Evolutionary conservation across 768 basidiomycete species (phyloP).

Genomic region (Boletus subcaerulescens): DNA sequence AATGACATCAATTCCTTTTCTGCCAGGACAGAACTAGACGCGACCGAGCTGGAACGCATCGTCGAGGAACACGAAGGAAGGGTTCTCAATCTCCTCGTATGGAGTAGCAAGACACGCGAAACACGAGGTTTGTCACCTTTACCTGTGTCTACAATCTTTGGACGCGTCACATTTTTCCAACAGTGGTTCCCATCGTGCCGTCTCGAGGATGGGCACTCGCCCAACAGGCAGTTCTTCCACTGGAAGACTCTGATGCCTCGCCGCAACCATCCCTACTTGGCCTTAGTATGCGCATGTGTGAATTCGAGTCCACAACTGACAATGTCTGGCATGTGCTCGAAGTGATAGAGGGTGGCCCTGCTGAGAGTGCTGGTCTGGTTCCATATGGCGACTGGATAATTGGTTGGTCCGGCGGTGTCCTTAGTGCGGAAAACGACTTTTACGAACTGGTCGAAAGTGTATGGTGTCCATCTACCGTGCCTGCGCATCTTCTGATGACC

Average conservation of each 20-base stretch:
- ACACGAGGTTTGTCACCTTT: conserved; percentile 54
- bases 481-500: neutral
- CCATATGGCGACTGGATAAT: conserved; percentile 79
- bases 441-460: conserved; percentile 94
- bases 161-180: neutral
- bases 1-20: conserved; percentile 59
- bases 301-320: conserved; percentile 83
- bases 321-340: conserved; percentile 99
- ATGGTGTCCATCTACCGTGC: conserved; percentile 28
- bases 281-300: conserved; percentile 89
- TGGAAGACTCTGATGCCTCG: conserved; percentile 39
- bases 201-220: conserved; percentile 77
- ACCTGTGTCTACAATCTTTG: neutral
- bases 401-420: conserved; percentile 93
- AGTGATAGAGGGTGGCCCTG: conserved; percentile 93
- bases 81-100: conserved; percentile 68
- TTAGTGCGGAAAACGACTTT: conserved; percentile 91
- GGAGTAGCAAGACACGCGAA: conserved; percentile 76
- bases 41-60: conserved; percentile 68
- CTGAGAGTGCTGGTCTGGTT: conserved; percentile 93
- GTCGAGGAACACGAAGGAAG: conserved; percentile 79
- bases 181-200: conserved; percentile 83
- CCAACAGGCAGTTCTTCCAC: conserved; percentile 36
- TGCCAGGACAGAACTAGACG: conserved; percentile 56
- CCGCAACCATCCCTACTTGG: conserved; percentile 89